A percentile compares a stretch with the other conserved stretches of the same genome.
Conservation (phyloP, 306 rosid species). For the Quercus mongolica region DNA sequence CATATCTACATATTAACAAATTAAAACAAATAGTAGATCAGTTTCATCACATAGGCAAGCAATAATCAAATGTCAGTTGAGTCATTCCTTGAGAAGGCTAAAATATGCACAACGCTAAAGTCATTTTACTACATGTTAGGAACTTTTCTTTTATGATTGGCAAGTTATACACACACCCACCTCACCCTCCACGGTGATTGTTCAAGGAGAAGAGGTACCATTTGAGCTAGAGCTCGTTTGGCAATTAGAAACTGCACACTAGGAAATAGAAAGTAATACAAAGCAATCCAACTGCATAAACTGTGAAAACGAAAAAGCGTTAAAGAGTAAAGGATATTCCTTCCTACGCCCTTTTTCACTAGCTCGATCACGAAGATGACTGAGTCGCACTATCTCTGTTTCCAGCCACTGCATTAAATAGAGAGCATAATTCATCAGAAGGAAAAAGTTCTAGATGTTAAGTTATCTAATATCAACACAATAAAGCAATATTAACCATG, state of each 20-base stretch:
- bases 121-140: background rate
- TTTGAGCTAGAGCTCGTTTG: too few relatives aligned
- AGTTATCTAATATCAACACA: constrained; percentile 1
- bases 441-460: background rate
- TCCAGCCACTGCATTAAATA: constrained; percentile 80
- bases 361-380: constrained; percentile 99
- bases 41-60: too few relatives aligned
- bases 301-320: background rate
- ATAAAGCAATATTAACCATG: background rate
- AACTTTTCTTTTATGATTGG: too few relatives aligned
- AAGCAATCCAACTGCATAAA: constrained; percentile 9
- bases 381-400: constrained; percentile 79
- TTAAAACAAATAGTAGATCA: too few relatives aligned
- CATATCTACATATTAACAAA: too few relatives aligned
- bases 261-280: constrained; percentile 2
- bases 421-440: constrained; percentile 18
- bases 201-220: too few relatives aligned
- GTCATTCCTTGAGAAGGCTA: too few relatives aligned
- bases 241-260: background rate
- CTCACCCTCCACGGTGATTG: too few relatives aligned
- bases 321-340: constrained; percentile 79
- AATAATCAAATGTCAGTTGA: too few relatives aligned
- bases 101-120: background rate
- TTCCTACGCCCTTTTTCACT: constrained; percentile 93
- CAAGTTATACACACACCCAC: too few relatives aligned